Evolutionary conservation across 2,329 filamentous ascomycete genomes (phyloP).

Genomic region (Trichoderma sp.): DNA sequence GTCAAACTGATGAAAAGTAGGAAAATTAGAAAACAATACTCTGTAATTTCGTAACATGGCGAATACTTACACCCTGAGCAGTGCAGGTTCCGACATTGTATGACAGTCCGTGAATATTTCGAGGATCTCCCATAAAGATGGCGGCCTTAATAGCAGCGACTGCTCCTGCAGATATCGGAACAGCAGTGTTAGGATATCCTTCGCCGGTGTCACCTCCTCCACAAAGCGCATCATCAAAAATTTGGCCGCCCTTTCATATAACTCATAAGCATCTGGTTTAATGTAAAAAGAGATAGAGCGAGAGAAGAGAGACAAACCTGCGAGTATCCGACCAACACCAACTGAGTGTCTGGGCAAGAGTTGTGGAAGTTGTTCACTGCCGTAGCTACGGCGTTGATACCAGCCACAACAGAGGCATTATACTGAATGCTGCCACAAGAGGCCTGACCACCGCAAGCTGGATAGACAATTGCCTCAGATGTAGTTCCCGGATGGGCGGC

Average conservation of each 20-base stretch:
- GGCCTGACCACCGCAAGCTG: conserved; percentile 61
- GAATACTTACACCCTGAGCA: conserved; percentile 51
- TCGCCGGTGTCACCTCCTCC: conserved; percentile 53
- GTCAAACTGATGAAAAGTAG: conserved; percentile 49
- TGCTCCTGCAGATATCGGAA: conserved; percentile 46
- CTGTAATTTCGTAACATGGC: too few species aligned
- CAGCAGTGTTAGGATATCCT: conserved; percentile 43
- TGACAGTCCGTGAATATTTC: conserved; percentile 52
- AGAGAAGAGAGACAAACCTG: conserved; percentile 42
- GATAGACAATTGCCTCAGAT: conserved; percentile 55
- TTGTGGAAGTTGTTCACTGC: conserved; percentile 57
- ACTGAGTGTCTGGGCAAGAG: conserved; percentile 54
- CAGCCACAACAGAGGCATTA: conserved; percentile 44
- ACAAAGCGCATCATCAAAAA: conserved; percentile 62
- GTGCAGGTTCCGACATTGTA: conserved; percentile 50
- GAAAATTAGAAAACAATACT: background rate
- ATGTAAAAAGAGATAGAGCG: background rate
- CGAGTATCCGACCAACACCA: conserved; percentile 62
- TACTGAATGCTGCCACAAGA: conserved; percentile 60
- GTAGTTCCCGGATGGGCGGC: conserved; percentile 50
- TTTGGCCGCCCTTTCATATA: conserved; percentile 51
- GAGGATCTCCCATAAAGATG: conserved; percentile 65
- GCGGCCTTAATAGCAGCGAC: conserved; percentile 58
- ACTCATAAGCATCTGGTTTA: background rate
- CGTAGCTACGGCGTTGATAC: conserved; percentile 10